These are phyloP conservation scores for Talaromyces liani DNA, from an alignment of 495 filamentous ascomycete species.

Conservation along the genomic window DNA sequence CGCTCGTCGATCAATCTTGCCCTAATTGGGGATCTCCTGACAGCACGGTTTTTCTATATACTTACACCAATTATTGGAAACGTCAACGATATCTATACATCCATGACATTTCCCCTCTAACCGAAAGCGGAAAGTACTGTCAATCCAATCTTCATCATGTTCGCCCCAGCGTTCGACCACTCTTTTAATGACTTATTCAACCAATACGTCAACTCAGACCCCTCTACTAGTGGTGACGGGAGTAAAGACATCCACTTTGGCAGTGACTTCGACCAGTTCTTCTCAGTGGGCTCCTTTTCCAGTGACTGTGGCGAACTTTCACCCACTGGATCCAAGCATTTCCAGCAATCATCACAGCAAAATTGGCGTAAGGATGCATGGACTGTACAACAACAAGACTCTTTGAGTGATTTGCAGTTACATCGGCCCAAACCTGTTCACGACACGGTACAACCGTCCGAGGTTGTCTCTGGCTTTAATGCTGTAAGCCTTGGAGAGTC, in stretches of 20 bases:
- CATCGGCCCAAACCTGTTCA: conserved; percentile 27
- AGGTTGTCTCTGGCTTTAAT: conserved; percentile 27
- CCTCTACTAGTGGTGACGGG: conserved; percentile 27
- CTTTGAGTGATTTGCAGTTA: conserved; percentile 17
- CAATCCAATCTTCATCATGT: conserved; percentile 30
- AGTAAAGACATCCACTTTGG: conserved; percentile 38
- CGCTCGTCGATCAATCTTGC: neutral
- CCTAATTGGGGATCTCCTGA: neutral
- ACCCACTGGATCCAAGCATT: conserved; percentile 28
- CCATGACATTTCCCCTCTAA: conserved; percentile 14
- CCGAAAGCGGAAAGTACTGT: conserved; percentile 39
- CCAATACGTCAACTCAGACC: conserved; percentile 43
- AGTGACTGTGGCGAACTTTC: conserved; percentile 41
- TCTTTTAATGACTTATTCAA: conserved; percentile 47
- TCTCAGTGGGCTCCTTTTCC: conserved; percentile 34
- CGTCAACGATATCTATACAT: conserved; percentile 13
- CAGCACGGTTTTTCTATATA: neutral
- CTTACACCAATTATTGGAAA: neutral
- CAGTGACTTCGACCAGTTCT: conserved; percentile 36
- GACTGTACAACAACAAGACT: conserved; percentile 30
- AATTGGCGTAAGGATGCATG: conserved; percentile 29
- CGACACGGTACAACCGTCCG: conserved; percentile 33
- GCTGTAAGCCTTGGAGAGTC: conserved; percentile 28
- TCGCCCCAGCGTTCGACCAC: conserved; percentile 41
- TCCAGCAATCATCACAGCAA: conserved; percentile 31